A percentile compares a stretch with the other conserved stretches of the same genome.
These are phyloP conservation scores for Mycena alexandri DNA, from an alignment of 768 basidiomycete species.

Conservation along the genomic window DNA sequence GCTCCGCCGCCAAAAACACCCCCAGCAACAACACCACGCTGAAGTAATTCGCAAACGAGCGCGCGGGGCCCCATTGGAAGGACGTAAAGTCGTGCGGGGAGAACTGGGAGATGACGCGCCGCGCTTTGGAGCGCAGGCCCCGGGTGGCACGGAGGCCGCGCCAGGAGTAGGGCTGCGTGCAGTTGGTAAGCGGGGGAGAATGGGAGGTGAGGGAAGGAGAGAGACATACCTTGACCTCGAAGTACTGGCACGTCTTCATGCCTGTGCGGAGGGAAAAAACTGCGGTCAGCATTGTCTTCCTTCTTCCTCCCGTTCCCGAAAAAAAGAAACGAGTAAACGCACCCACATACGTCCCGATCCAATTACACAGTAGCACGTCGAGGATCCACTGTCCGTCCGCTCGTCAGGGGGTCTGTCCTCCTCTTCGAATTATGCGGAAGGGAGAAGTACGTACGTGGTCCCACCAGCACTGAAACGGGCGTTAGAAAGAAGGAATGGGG, in stretches of 20 bases:
- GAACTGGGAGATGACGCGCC: constrained; percentile 84
- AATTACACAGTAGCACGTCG: constrained; percentile 89
- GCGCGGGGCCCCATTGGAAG: constrained; percentile 89
- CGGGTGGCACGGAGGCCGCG: constrained; percentile 84
- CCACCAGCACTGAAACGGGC: constrained; percentile 83
- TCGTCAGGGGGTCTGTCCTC: background rate
- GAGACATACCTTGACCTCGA: constrained; percentile 83
- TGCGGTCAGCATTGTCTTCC: background rate
- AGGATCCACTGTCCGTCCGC: constrained; percentile 76
- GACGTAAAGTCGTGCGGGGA: constrained; percentile 90
- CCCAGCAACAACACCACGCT: constrained; percentile 81
- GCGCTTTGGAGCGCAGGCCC: constrained; percentile 83
- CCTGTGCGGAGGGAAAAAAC: too few relatives aligned
- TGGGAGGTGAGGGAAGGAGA: constrained; percentile 29
- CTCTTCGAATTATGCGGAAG: too few relatives aligned
- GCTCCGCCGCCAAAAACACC: constrained; percentile 85
- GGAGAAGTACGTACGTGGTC: constrained; percentile 74
- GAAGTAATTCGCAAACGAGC: constrained; percentile 79
- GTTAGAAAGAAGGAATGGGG: constrained; percentile 3
- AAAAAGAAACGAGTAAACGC: background rate
- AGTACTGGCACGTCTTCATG: constrained; percentile 91
- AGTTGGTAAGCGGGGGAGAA: background rate
- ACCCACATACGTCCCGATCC: constrained; percentile 85
- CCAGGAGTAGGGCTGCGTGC: constrained; percentile 82
- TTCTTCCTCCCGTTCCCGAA: background rate